Base-by-base conservation (phyloP, 768 basidiomycete species). In the Suillus occidentalis region DNA sequence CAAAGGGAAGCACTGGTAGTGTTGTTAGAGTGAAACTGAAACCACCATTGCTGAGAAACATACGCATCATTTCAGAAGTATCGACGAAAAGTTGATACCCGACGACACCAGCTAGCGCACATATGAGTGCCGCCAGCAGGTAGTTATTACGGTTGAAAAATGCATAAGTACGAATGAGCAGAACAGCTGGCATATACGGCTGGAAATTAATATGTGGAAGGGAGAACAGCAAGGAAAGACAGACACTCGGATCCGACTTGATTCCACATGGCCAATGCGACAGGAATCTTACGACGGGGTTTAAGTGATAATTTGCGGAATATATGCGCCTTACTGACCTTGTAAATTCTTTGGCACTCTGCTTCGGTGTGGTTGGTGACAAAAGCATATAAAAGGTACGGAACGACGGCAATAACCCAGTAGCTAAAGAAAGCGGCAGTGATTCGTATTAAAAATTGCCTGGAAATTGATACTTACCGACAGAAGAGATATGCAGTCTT, bases 401-500 rank as follows among this genome's bases (percentile, higher is more conserved):
- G 91, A 36, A 92, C 89, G 57, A 91, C 89, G 50, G 80, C 83
- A 65, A 94, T 87, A 64, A 93, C 91, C 91, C 91, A 93, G 72
- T 93, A 92, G 6, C 91, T 92, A 69, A 20, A 65, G 55, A 61
- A 63, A 1, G 43, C 25, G 63, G 72, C 12, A 62, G 57, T 61
- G 60, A 45, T 53, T 42, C 9, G 34, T 18, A 16, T 59, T 60
- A 47, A 47, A 25, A 62, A 61, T 56, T 28, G 45, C 65, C 63
- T 65, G 50, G 65, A 62, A 66, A 73, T 34, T 69, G 69, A 76
- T 55, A 79, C 84, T 75, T 73, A 86, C 91, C 91, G 85, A 80
- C 91, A 93, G 82, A 92, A 91, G 68, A 93, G 83, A 77, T 92
- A 93, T 58, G 91, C 88, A 65, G 87, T 75, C 77, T 93, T 93